These are phyloP conservation scores for Nannochloropsis oceanica DNA, from an alignment of 108 stramenopile genomes.

Conservation along the genomic window DNA sequence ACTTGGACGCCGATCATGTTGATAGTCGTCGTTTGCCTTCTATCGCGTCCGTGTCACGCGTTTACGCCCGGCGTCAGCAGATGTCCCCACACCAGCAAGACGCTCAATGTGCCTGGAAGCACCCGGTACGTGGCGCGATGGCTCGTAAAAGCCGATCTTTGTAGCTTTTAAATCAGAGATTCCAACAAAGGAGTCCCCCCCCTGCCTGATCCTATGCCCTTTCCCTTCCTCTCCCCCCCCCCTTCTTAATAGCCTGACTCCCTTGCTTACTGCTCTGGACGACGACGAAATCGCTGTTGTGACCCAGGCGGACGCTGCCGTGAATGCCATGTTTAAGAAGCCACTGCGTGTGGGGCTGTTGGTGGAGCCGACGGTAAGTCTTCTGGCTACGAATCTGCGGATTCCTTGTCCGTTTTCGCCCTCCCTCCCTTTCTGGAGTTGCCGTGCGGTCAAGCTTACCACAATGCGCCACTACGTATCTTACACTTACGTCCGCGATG, in stretches of 20 bases:
- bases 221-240: too few relatives aligned
- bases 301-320: neutral
- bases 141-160: too few relatives aligned
- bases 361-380: neutral
- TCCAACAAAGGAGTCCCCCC: too few relatives aligned
- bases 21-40: neutral
- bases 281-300: neutral
- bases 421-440: neutral
- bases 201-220: too few relatives aligned
- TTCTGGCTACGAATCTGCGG: neutral
- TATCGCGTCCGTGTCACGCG: neutral
- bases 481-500: neutral
- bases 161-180: too few relatives aligned
- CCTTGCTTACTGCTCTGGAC: neutral
- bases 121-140: too few relatives aligned
- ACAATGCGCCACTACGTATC: neutral
- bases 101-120: too few relatives aligned
- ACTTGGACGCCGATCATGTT: neutral
- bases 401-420: neutral
- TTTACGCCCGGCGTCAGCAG: neutral
- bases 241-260: neutral
- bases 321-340: neutral
- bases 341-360: neutral
- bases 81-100: too few relatives aligned
- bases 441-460: neutral